phyloP scores from a whole-genome alignment of 768 basidiomycete species.

The Pleurotus platypus region DNA sequence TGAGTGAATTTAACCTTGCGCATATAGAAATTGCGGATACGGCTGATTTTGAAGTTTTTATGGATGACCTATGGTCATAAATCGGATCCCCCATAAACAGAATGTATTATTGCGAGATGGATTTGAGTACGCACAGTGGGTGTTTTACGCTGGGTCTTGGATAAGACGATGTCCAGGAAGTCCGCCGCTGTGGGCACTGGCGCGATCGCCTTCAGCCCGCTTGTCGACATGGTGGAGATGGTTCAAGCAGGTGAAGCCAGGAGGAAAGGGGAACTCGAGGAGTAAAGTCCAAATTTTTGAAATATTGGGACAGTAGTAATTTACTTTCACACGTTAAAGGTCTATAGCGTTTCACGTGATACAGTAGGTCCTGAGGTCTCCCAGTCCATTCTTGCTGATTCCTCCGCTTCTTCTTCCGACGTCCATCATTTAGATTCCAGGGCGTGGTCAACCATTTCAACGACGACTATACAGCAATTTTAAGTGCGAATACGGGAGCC shows the following conservation, averaged over 20 bases:
- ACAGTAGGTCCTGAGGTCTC: no score
- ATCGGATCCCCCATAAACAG: no score
- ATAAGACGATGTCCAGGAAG: slow-evolving; percentile 91
- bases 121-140: slow-evolving; percentile 65
- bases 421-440: no score
- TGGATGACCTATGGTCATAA: slow-evolving; percentile 74
- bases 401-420: no score
- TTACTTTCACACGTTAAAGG: no score
- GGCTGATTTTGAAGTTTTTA: slow-evolving; percentile 99
- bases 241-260: neutral
- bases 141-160: slow-evolving; percentile 95
- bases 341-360: no score
- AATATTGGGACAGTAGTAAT: no score
- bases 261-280: slow-evolving; percentile 9
- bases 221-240: slow-evolving; percentile 59
- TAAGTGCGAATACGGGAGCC: no score
- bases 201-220: slow-evolving; percentile 93
- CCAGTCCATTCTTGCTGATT: no score
- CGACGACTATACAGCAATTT: no score
- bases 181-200: slow-evolving; percentile 97
- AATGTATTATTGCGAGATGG: neutral
- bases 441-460: no score
- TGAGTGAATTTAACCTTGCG: slow-evolving; percentile 99
- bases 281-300: neutral
- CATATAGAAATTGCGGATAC: slow-evolving; percentile 98